Percentiles rank a stretch among this genome's conserved stretches.
phyloP scores from a whole-genome alignment of 2,329 filamentous ascomycete species.

The Calonectria fujianensis region DNA sequence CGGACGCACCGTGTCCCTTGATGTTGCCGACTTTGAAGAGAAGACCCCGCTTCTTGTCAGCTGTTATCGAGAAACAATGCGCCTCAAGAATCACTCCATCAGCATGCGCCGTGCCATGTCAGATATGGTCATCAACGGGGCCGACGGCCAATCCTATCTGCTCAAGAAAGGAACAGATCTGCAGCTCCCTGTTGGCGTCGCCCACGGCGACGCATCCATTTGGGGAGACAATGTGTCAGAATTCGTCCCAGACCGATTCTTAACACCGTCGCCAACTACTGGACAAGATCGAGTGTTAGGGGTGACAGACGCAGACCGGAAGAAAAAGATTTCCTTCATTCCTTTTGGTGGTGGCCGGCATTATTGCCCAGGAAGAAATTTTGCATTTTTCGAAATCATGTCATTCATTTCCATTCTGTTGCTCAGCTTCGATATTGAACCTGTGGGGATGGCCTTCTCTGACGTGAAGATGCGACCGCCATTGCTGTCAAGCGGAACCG shows the following conservation, averaged over 20 bases:
- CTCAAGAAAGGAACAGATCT: constrained; percentile 57
- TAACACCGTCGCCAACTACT: background rate
- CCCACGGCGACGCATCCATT: constrained; percentile 47
- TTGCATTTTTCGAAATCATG: constrained; percentile 60
- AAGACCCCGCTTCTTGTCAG: constrained; percentile 65
- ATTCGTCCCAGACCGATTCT: constrained; percentile 54
- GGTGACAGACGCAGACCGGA: constrained; percentile 38
- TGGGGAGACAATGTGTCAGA: constrained; percentile 51
- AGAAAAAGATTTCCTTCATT: constrained; percentile 51
- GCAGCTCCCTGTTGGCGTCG: constrained; percentile 53
- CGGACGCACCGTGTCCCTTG: constrained; percentile 53
- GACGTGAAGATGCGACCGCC: constrained; percentile 46
- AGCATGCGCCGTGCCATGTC: constrained; percentile 63
- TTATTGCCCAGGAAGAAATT: constrained; percentile 59
- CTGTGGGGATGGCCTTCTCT: constrained; percentile 43
- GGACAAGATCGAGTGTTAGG: constrained; percentile 20
- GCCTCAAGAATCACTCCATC: constrained; percentile 62
- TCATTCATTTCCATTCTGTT: constrained; percentile 56
- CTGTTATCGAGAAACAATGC: constrained; percentile 67
- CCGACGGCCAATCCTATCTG: constrained; percentile 52
- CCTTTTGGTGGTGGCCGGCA: constrained; percentile 60
- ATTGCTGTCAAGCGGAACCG: constrained; percentile 44
- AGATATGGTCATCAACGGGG: constrained; percentile 61
- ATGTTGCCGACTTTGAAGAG: constrained; percentile 61
- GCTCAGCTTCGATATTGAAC: constrained; percentile 57